Evolutionary conservation across 2,329 filamentous ascomycete species (phyloP), one percentile per base, ranked within the genome.

Genomic region (Xylariaceae sp.): DNA sequence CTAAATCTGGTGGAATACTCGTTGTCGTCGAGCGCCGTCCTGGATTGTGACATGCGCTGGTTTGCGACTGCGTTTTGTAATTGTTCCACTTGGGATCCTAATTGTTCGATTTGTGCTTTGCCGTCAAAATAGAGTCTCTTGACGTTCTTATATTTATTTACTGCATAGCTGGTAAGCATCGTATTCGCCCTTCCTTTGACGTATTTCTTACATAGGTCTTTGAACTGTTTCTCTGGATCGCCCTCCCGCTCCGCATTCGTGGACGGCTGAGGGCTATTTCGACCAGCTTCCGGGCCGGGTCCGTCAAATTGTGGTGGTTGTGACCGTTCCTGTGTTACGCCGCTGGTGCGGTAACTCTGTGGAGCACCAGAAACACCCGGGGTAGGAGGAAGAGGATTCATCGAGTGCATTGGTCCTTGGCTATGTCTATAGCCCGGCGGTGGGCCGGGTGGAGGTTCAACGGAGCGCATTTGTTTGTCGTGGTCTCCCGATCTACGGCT

Each of bases 81-180:
- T 67, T 95, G 89, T 73, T 97, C 93, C 20, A 98, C 90, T 74
- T 97, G 93, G 18, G 87, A 82, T 63, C 88, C 89, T 66, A 96
- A 89, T 67, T 89, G 86, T 68, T 97, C 93, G 51, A 98, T 93
- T 75, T 97, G 93, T 16, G 87, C 83, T 71, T 96, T 95, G 70
- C 93, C 92, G 62, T 98, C 95, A 73, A 98, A 98, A 72, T 97
- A 99, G 67, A 97, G 90, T 53, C 92, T 88, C 79, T 99, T 99
- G 55, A 99, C 93, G 71, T 97, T 96, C 73, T 96, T 96, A 73
- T 99, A 99, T 77, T 99, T 99, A 64, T 86, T 86, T 69, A 95
- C 93, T 96, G 62, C 50, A 57, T 44, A 26, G 26, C 53, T 73
- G 66, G 59, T 84, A 32, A 72, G 66, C 42, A 52, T n/a, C 29